Evolutionary conservation across 139 green algal species (phyloP).

Genomic region (Tetradesmus obliquus): DNA sequence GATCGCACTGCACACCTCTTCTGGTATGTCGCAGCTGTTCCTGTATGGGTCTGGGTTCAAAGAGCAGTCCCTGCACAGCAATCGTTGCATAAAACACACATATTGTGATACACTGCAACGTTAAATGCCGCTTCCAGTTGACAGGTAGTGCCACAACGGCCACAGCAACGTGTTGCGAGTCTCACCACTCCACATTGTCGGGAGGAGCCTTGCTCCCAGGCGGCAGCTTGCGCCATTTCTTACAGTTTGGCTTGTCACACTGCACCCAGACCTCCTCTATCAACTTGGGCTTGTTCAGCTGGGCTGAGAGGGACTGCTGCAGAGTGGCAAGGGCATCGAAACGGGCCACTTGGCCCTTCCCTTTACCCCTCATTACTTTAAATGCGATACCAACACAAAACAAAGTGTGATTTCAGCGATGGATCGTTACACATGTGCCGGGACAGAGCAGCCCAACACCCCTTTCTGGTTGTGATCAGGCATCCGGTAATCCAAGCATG

Average conservation of each 20-base stretch:
- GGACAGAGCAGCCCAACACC: neutral
- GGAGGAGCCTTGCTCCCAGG: constrained; percentile 37
- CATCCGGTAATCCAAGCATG: too few relatives aligned
- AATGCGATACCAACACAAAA: neutral
- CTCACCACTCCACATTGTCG: constrained; percentile 47
- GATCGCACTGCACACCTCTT: constrained; percentile 39
- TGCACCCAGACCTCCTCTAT: constrained; percentile 50
- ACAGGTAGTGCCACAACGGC: neutral
- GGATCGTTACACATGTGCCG: neutral
- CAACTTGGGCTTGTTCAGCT: constrained; percentile 10
- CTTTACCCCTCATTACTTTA: neutral
- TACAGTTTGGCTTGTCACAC: constrained; percentile 47
- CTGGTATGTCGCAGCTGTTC: constrained; percentile 49
- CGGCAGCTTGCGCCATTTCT: constrained; percentile 53
- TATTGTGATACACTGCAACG: neutral
- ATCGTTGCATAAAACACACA: neutral
- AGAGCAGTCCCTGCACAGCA: constrained; percentile 31
- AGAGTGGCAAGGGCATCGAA: constrained; percentile 1
- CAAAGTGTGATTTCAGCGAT: neutral
- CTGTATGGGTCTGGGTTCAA: constrained; percentile 44
- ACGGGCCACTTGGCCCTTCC: neutral
- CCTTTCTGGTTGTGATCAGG: neutral
- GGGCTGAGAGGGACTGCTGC: neutral
- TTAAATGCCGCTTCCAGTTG: neutral
- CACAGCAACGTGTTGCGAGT: neutral